Percentiles rank a stretch among this genome's conserved stretches.
Evolutionary conservation across 2,329 filamentous ascomycete species (phyloP).

Genomic region (Orbilia oligospora): DNA sequence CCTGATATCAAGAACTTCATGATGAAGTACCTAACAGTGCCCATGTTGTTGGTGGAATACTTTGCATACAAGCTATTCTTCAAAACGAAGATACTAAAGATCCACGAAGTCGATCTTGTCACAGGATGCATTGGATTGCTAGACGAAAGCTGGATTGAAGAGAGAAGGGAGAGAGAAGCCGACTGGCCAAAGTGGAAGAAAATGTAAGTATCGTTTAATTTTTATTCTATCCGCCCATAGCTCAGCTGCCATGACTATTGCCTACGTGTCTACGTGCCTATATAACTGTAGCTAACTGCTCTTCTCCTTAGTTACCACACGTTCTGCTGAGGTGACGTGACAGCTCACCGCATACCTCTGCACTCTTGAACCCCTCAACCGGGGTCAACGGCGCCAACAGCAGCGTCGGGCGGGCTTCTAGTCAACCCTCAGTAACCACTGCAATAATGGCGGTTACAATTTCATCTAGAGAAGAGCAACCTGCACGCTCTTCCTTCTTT

Average conservation of each 20-base stretch:
- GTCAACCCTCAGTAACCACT: not conserved
- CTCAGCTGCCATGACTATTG: not conserved
- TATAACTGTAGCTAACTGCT: not conserved
- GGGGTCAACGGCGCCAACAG: not conserved
- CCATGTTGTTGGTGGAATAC: slow-evolving; percentile 51
- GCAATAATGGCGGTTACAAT: not conserved
- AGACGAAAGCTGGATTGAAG: slow-evolving; percentile 59
- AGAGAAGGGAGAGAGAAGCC: slow-evolving; percentile 50
- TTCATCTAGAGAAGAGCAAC: not conserved
- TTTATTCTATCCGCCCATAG: not conserved
- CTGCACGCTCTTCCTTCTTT: not conserved
- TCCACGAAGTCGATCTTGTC: slow-evolving; percentile 53
- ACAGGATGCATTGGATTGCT: slow-evolving; percentile 53
- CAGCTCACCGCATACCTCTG: not conserved
- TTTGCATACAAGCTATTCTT: slow-evolving; percentile 59
- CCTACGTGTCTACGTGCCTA: not conserved
- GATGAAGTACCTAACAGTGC: slow-evolving; percentile 58
- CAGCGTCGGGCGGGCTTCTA: not conserved
- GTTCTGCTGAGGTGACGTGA: slow-evolving; percentile 37
- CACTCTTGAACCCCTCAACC: not conserved
- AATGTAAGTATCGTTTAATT: slow-evolving; percentile 34
- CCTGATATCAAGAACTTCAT: slow-evolving; percentile 59
- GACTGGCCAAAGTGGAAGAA: slow-evolving; percentile 60
- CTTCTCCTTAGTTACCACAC: slow-evolving; percentile 39
- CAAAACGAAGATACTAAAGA: slow-evolving; percentile 53